phyloP scores from a whole-genome alignment of 1,284 basidiomycete genomes.

The Ganoderma leucocontextum region DNA sequence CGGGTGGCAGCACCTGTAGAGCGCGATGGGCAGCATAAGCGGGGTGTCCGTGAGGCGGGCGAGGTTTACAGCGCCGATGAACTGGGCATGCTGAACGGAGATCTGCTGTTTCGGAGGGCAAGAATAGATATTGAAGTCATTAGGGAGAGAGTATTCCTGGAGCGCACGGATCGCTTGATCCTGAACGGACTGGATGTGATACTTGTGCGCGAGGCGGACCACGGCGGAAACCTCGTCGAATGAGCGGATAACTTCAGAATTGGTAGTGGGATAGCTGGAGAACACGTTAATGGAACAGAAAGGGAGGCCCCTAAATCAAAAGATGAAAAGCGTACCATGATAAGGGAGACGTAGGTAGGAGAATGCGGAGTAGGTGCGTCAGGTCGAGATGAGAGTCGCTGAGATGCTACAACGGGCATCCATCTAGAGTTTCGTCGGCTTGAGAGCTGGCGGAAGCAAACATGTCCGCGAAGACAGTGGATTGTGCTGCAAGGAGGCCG shows the following conservation, averaged over 20 bases:
- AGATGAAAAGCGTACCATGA: neutral
- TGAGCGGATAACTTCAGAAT: neutral
- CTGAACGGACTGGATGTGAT: neutral
- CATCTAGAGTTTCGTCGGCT: conserved; percentile 16
- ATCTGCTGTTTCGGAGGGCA: no score
- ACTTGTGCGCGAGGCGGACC: neutral
- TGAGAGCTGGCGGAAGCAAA: conserved; percentile 28
- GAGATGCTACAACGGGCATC: conserved; percentile 25
- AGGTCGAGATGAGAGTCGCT: conserved; percentile 24
- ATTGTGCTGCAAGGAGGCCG: no score
- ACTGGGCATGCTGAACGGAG: neutral
- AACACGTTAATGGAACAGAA: no score
- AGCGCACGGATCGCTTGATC: neutral
- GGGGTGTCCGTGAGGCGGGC: conserved; percentile 18
- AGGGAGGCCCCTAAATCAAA: no score
- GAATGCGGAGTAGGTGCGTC: conserved; percentile 9
- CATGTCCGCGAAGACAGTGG: conserved; percentile 32
- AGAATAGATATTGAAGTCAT: neutral
- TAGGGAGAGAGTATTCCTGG: neutral
- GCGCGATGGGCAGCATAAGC: conserved; percentile 16
- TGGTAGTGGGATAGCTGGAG: neutral
- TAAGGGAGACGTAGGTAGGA: neutral
- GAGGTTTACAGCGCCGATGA: conserved; percentile 15
- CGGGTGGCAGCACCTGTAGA: conserved; percentile 14
- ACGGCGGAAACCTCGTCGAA: neutral